Evolutionary conservation across 2,329 filamentous ascomycete species (phyloP), one percentile per base, ranked within the genome.

Genomic region (Blastomyces emzantsi): DNA sequence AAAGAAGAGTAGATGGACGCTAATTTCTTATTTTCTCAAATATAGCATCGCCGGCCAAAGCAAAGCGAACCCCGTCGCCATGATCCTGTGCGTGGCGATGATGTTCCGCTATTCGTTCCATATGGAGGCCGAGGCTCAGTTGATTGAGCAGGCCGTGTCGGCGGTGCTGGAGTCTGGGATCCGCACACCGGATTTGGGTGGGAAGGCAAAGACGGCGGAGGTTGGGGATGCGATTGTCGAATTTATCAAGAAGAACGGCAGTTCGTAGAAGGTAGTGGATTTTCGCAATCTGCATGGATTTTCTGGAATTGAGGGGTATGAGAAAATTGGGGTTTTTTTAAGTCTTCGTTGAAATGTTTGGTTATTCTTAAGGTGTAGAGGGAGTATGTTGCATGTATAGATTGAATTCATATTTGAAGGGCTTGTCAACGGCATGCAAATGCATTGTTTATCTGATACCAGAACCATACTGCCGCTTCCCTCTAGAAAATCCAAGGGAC

Each of bases 101-200:
- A 91, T 97, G 88, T 85, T 96, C 71, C 87, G 90, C 70, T 97
- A 96, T 81, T 95, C 90, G 8, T 83, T 96, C 61, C 85, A 86
- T 70, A 84, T 93, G 70, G 87, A 89, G 45, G 80, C 84, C 55
- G 87, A 96, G 76, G 89, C 92, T 15, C 82, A 83, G 65, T 85
- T 85, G 59, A 84, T 97, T 66, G 92, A 97, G 78, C 82, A 86
- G 66, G 91, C 92, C 1, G 90, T 96, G 59, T 85, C 85, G 71
- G 83, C 80, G 55, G 88, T 88, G 45, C 85, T 97, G 64, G 90
- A 96, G 72, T 82, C 80, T 58, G 90, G 90, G 30, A 75, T 92
- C 57, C 82, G 87, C 64, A 96, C 92, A 11, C 87, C 85, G 72
- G 92, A 96, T 75, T 86, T 96, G 67, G 89, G 90, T 63, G 92